phyloP scores from a whole-genome alignment of 768 basidiomycete genomes.

The Botryobasidium botryosum region DNA sequence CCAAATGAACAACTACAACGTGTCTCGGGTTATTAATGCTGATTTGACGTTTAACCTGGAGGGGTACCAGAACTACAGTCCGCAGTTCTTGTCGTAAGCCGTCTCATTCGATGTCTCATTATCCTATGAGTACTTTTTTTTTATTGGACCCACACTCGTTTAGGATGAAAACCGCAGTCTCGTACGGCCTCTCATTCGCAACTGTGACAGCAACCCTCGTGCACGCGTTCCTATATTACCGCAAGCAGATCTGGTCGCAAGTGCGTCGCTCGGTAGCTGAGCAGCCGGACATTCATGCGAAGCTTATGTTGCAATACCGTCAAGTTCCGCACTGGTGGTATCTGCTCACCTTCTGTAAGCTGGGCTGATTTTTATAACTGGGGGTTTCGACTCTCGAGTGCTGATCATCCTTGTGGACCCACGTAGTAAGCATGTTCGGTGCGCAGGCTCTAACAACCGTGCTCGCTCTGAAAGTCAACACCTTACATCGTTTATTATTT shows the following conservation, averaged over 20 bases:
- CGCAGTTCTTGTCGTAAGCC: constrained; percentile 55
- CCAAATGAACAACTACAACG: constrained; percentile 47
- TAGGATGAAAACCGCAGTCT: constrained; percentile 49
- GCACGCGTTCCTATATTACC: constrained; percentile 77
- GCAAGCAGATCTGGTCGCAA: constrained; percentile 58
- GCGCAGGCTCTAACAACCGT: too few species aligned
- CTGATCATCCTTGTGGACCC: constrained; percentile 35
- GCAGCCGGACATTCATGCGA: constrained; percentile 72
- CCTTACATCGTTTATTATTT: too few species aligned
- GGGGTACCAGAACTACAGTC: constrained; percentile 64
- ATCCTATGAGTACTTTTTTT: constrained; percentile 27
- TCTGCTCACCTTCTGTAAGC: constrained; percentile 33
- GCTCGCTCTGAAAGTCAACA: too few species aligned
- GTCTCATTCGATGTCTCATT: constrained; percentile 20
- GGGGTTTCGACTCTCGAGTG: constrained; percentile 10
- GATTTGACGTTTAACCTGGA: constrained; percentile 40
- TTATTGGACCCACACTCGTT: constrained; percentile 38
- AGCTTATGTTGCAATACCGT: constrained; percentile 58
- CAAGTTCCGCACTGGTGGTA: constrained; percentile 87
- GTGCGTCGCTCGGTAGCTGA: constrained; percentile 53
- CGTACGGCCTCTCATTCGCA: constrained; percentile 63
- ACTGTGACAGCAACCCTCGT: constrained; percentile 54
- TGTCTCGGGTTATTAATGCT: constrained; percentile 39
- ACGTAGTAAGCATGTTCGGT: constrained; percentile 13
- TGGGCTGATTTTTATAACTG: not conserved